These are phyloP conservation scores for Amanita thiersii DNA, from an alignment of 768 basidiomycete genomes.

Conservation along the genomic window DNA sequence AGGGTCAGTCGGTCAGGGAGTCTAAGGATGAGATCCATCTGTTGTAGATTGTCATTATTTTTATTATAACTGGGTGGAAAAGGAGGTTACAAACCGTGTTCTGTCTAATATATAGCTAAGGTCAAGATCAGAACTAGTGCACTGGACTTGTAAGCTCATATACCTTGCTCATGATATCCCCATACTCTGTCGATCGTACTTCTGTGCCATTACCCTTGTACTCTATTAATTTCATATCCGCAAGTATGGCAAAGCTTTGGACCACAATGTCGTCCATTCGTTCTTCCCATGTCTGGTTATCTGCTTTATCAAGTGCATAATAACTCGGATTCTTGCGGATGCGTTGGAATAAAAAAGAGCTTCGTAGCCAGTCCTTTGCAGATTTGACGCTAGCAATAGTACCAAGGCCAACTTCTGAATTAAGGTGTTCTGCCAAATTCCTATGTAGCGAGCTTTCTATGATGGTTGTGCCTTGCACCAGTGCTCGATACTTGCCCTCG, in stretches of 20 bases:
- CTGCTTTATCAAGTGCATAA: slow-evolving; percentile 58
- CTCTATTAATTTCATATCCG: slow-evolving; percentile 52
- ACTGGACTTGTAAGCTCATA: slow-evolving; percentile 5
- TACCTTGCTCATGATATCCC: slow-evolving; percentile 86
- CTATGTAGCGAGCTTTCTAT: slow-evolving; percentile 83
- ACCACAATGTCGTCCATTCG: slow-evolving; percentile 68
- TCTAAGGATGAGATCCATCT: slow-evolving; percentile 65
- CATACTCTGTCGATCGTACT: slow-evolving; percentile 62
- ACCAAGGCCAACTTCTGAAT: slow-evolving; percentile 84
- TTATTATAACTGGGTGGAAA: neutral
- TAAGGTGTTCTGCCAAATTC: slow-evolving; percentile 85
- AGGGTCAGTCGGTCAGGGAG: slow-evolving; percentile 46
- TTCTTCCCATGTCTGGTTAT: slow-evolving; percentile 58
- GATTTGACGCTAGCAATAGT: slow-evolving; percentile 65
- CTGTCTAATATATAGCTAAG: slow-evolving; percentile 69
- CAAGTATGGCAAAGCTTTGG: slow-evolving; percentile 53
- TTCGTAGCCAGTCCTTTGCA: slow-evolving; percentile 78
- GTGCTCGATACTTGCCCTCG: slow-evolving; percentile 61
- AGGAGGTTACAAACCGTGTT: slow-evolving; percentile 49
- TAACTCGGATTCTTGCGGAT: slow-evolving; percentile 76
- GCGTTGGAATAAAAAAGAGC: slow-evolving; percentile 82
- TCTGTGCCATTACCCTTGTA: slow-evolving; percentile 30
- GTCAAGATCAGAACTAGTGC: slow-evolving; percentile 2
- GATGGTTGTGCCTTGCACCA: slow-evolving; percentile 64
- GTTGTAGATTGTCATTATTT: slow-evolving; percentile 1